Evolutionary conservation across 2,329 filamentous ascomycete genomes (phyloP).

Genomic region (Karstenula rhodostoma): DNA sequence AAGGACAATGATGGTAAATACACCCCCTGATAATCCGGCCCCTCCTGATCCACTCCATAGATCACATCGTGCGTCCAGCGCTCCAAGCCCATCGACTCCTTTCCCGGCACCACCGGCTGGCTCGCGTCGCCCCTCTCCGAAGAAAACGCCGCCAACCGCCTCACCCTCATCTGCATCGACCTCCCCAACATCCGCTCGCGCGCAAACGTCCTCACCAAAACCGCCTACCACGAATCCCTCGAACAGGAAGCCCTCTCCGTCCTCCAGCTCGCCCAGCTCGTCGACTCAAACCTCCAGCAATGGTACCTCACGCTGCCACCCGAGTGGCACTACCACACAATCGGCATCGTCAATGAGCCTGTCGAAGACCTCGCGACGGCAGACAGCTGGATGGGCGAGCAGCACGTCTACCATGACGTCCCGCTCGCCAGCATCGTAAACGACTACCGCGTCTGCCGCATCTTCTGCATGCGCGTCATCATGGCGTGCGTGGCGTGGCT

Average conservation of each 20-base stretch:
- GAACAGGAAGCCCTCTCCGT: constrained; percentile 43
- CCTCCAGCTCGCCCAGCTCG: constrained; percentile 45
- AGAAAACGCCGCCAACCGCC: constrained; percentile 51
- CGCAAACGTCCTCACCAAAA: constrained; percentile 40
- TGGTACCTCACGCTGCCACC: constrained; percentile 48
- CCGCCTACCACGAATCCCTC: constrained; percentile 27
- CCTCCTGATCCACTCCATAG: constrained; percentile 21
- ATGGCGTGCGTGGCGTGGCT: constrained; percentile 47
- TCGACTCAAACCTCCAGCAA: constrained; percentile 47
- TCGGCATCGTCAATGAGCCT: constrained; percentile 37
- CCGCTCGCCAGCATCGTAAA: constrained; percentile 51
- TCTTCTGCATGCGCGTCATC: constrained; percentile 51
- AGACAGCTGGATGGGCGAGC: constrained; percentile 48
- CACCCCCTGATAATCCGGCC: background rate
- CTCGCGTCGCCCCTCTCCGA: constrained; percentile 39
- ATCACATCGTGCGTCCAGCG: constrained; percentile 52
- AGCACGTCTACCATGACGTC: constrained; percentile 51
- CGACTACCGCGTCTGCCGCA: constrained; percentile 51
- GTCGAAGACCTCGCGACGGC: constrained; percentile 41
- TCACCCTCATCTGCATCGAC: constrained; percentile 51
- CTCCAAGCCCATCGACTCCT: constrained; percentile 49
- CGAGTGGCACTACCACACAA: constrained; percentile 45
- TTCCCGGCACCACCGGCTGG: constrained; percentile 48
- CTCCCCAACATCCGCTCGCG: constrained; percentile 48
- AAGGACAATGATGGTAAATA: constrained; percentile 51